Base-by-base conservation (phyloP, 164 flowering plant genomes). In the Berberis thunbergii region DNA sequence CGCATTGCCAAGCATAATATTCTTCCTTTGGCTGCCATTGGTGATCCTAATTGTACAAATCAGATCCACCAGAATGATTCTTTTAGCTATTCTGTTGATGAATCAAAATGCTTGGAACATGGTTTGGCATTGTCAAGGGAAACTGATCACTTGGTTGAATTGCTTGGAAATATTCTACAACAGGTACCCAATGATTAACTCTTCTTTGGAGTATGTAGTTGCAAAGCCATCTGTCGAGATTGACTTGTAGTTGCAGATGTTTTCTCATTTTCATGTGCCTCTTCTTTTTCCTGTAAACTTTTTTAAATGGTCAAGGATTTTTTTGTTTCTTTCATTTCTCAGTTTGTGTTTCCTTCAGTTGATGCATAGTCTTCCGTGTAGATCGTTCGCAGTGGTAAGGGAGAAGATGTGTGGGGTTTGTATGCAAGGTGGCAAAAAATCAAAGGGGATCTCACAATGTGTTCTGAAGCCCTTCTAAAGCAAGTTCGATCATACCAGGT, bases 401-500 rank as follows among this genome's bases (percentile, higher is more conserved):
- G 75, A 67, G 88, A 77, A 64, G 88, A 85, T 49, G 67, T 80
- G 1, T 94, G 96, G 97, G 97, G 98, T 62, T 72, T 94, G 59
- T 91, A 86, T 87, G 97, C 96, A 56, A 80, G 91, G 74, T 94
- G 97, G 97, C 87, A 83, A 70, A 87, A 75, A 78, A 67, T 86
- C 38, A 87, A 81, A 74, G 96, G 97, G 48, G 96, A 94, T 70
- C 79, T 87, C 6, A 61, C 71, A 41, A 87, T 91, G 96, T 87
- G 96, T 63, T 81, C 94, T 6, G 97, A 94, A 72, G 99, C 97
- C 59, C 83, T 89, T 50, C 63, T 87, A 54, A 91, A 91, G 86
- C 97, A 94, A 80, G 91, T 91, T 71, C 80, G 99, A 74, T 79
- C 96, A 46, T 87, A 82, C 71, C 96, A 88, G 94, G 93, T 89